Conservation (phyloP, 2,329 filamentous ascomycete species). For the Aspergillus pseudoviridinutans region DNA sequence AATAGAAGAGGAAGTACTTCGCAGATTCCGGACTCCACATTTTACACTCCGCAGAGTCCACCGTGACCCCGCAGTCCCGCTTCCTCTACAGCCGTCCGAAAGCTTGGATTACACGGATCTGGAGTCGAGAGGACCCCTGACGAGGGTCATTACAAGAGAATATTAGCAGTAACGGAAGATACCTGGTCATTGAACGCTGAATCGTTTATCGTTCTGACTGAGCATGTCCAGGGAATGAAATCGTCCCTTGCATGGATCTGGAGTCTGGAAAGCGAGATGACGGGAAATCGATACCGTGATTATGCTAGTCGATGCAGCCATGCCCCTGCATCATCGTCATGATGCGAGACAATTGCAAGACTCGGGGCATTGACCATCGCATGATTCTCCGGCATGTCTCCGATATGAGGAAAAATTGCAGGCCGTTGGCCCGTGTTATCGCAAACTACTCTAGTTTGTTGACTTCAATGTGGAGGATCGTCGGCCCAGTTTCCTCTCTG, state of each 20-base stretch:
- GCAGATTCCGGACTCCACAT: not conserved
- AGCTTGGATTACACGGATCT: not conserved
- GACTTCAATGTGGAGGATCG: not conserved
- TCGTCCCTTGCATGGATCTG: not conserved
- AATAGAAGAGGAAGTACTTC: not conserved
- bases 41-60: not conserved
- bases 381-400: not conserved
- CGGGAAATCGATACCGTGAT: not conserved
- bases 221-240: not conserved
- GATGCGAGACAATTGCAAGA: not conserved
- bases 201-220: not conserved
- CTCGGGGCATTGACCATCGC: not conserved
- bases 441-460: not conserved
- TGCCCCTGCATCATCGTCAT: not conserved
- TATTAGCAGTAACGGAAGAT: not conserved
- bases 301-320: not conserved
- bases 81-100: not conserved
- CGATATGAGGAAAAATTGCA: not conserved
- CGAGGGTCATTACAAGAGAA: not conserved
- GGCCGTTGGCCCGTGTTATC: not conserved
- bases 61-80: not conserved
- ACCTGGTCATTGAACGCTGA: not conserved
- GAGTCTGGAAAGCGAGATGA: not conserved
- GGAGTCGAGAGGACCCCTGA: not conserved
- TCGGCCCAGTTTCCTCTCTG: not conserved